Evolutionary conservation across 805 yeast species (phyloP), one percentile per base, ranked within the genome.

Genomic region (Wickerhamomyces strasburgensis): DNA sequence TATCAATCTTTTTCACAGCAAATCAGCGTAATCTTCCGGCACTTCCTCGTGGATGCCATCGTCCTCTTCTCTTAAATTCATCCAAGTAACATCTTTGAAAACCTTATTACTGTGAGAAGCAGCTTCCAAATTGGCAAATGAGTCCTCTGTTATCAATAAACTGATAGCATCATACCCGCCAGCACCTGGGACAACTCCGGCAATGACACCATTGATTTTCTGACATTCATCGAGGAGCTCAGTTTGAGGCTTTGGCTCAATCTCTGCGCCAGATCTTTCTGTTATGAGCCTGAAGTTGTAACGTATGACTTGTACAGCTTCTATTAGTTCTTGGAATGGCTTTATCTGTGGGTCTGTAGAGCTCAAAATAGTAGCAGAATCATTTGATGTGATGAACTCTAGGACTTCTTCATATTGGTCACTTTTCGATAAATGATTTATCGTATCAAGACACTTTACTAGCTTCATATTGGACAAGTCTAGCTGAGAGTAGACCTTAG

Each of bases 121-220:
- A 18, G 37, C 26, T 21, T 43, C 37, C 31, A 77, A 64, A 9
- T 48, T 42, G 3, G 51, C 58, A 3, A 73, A 56, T 3, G 73
- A 57, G 1, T 59, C 52, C 19, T 72, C 75, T 2, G 73, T 67
- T 3, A 82, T 80, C 19, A 93, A 59, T 19, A 90, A 52, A 38
- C 94, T 75, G 14, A 93, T 75, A 1, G 98, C 98, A 64, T 93
- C 98, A 55, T 79, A 84, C 0, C 98, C 98, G 19, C 98, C 98
- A 0, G 98, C 98, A 2, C 98, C 98, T 0, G 98, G 98, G 4
- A 93, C 95, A 24, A 93, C 89, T n/a, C 96, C 97, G 0, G 96
- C 95, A 14, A 90, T 49, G 21, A 87, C 93, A 13, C 98, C 98
- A 0, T 65, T 65, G 15, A 85, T 54, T 7, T 58, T 47, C 28